Evolutionary conservation across 2,329 filamentous ascomycete species (phyloP).

Genomic region (Verruconis gallopava): DNA sequence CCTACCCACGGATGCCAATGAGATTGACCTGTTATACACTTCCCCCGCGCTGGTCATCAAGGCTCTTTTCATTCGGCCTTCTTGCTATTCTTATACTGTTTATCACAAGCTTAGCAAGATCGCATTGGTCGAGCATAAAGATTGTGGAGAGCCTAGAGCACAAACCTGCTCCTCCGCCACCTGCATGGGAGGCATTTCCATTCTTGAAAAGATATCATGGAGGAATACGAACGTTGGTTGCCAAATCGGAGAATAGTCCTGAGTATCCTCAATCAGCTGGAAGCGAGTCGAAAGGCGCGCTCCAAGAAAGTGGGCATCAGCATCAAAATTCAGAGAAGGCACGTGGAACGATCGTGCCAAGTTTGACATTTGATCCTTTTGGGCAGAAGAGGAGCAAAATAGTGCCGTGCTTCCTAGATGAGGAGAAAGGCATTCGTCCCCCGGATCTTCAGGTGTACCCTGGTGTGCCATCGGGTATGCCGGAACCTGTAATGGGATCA

Average conservation of each 20-base stretch:
- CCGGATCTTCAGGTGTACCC: slow-evolving; percentile 61
- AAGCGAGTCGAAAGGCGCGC: slow-evolving; percentile 37
- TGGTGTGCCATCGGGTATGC: slow-evolving; percentile 73
- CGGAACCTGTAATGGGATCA: slow-evolving; percentile 73
- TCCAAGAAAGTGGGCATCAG: slow-evolving; percentile 23
- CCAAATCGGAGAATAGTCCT: slow-evolving; percentile 52
- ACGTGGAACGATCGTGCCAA: slow-evolving; percentile 17
- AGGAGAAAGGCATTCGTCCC: slow-evolving; percentile 49
- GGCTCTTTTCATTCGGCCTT: slow-evolving; percentile 64
- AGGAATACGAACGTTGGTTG: slow-evolving; percentile 61
- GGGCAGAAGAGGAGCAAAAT: slow-evolving; percentile 39
- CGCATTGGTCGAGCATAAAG: slow-evolving; percentile 55
- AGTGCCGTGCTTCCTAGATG: slow-evolving; percentile 8
- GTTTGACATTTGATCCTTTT: slow-evolving; percentile 51
- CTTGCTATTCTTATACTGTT: slow-evolving; percentile 60
- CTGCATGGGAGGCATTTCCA: slow-evolving; percentile 73
- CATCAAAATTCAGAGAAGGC: slow-evolving; percentile 24
- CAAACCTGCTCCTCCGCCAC: slow-evolving; percentile 49
- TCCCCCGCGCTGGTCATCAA: slow-evolving; percentile 57
- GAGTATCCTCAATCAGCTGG: slow-evolving; percentile 65
- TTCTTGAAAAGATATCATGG: slow-evolving; percentile 86
- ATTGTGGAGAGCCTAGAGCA: slow-evolving; percentile 45
- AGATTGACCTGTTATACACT: slow-evolving; percentile 11
- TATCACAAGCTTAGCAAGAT: slow-evolving; percentile 60
- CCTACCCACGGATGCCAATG: background rate